Evolutionary conservation across 495 filamentous ascomycete species (phyloP), one percentile per base, ranked within the genome.

Genomic region (Daldinia vernicosa): DNA sequence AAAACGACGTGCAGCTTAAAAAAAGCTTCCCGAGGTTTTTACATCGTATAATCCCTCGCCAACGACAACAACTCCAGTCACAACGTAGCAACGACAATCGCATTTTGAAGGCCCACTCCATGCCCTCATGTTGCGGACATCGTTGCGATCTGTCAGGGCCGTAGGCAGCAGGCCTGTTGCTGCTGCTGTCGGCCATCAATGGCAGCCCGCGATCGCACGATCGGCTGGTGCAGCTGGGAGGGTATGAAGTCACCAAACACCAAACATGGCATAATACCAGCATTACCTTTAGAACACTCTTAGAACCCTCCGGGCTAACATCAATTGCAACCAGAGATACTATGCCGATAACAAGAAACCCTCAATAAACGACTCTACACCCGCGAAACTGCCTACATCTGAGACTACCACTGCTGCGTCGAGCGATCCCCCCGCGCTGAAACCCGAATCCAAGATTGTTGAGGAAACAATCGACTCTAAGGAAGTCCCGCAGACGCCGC

Each of bases 91-190:
- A 71, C 74, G 66, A 52, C 72, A 78, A 75, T 78, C 73, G 80
- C 78, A 75, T 77, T 77, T 66, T 74, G 74, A 76, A 74, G 80
- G 79, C 80, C 39, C 77, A 69, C 74, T 80, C 83, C 80, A 87
- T 84, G 84, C 77, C 84, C 83, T 82, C 82, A 91, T 91, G 89
- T 84, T 91, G 85, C 89, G 88, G 75, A 84, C 84, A 78, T 89
- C 89, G 79, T 75, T 90, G 80, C 84, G 82, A 79, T 84, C 87
- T 72, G 81, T 83, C 75, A 86, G 84, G 81, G 83, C 82, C 69
- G 74, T 85, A 78, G 81, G 80, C 79, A 77, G 76, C 77, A 84
- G 80, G 79, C 79, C 85, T 70, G 74, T 79, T 78, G 80, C 79
- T 66, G 77, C 82, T 63, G 78, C 77, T 67, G 76, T 78, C 56